Evolutionary conservation across 257 asterid genomes (phyloP).

Genomic region (Osmanthus fragrans): DNA sequence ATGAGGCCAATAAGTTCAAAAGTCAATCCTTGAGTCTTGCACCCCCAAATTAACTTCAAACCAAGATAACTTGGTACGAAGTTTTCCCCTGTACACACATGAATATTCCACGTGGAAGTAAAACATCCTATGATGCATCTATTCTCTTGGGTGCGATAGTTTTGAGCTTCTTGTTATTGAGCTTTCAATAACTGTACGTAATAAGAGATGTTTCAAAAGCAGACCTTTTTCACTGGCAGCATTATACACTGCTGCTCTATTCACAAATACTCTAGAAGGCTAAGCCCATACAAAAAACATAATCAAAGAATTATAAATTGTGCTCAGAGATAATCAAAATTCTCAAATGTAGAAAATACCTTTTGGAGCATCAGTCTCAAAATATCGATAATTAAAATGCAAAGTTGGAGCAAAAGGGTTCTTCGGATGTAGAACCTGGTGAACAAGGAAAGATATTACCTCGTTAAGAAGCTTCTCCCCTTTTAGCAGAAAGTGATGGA

Average conservation of each 20-base stretch:
- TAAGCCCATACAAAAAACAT: background rate
- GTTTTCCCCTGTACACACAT: constrained; percentile 1
- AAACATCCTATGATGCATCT: constrained; percentile 10
- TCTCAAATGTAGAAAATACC: constrained; percentile 41
- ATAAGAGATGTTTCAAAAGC: background rate
- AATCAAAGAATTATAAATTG: background rate
- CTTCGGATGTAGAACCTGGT: constrained; percentile 91
- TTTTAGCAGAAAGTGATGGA: background rate
- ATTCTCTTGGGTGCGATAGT: constrained; percentile 11
- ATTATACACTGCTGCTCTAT: background rate
- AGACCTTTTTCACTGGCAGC: background rate
- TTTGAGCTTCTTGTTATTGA: constrained; percentile 1
- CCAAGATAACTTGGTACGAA: background rate
- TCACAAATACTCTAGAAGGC: background rate
- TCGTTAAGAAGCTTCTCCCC: constrained; percentile 3
- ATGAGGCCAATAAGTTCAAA: constrained; percentile 7
- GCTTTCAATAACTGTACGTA: constrained; percentile 7
- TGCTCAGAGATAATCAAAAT: constrained; percentile 3
- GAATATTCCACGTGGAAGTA: background rate
- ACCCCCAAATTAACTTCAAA: background rate
- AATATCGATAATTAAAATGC: constrained; percentile 94
- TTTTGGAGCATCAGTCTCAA: constrained; percentile 92
- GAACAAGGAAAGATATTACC: constrained; percentile 18
- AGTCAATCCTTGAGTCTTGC: background rate
- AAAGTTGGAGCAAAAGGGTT: constrained; percentile 97